Evolutionary conservation across 1,284 basidiomycete genomes (phyloP).

Genomic region (Sanghuangporus baumii): DNA sequence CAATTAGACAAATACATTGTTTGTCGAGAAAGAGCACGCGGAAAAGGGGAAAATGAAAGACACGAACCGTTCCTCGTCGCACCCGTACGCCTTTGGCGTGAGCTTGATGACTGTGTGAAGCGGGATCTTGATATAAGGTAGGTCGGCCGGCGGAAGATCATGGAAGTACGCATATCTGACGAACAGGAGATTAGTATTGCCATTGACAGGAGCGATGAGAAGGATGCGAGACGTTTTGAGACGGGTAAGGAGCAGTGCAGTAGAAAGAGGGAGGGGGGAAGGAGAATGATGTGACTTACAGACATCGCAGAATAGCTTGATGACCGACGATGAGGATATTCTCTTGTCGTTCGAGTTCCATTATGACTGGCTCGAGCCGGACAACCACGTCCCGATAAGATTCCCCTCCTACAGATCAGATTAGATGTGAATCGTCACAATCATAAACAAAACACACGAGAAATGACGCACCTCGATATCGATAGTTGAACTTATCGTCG

Average conservation of each 20-base stretch:
- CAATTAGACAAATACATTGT: no score
- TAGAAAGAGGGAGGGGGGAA: constrained; percentile 25
- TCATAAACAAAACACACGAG: no score
- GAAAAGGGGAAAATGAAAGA: not conserved
- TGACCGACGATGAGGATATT: constrained; percentile 98
- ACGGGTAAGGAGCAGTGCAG: constrained; percentile 79
- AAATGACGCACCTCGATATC: constrained; percentile 65
- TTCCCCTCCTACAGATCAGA: constrained; percentile 59
- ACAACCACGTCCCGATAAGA: constrained; percentile 96
- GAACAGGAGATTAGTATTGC: not conserved
- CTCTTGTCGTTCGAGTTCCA: constrained; percentile 97
- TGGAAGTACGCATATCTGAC: constrained; percentile 91
- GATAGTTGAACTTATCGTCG: constrained; percentile 99
- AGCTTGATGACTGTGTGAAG: constrained; percentile 97
- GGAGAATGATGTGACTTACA: not conserved
- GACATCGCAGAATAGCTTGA: constrained; percentile 45
- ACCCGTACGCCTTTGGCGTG: constrained; percentile 97
- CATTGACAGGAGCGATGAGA: not conserved
- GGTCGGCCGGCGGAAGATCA: constrained; percentile 85
- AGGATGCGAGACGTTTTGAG: constrained; percentile 45
- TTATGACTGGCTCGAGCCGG: constrained; percentile 95
- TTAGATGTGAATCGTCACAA: not conserved
- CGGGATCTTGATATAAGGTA: constrained; percentile 97
- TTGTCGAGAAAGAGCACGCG: not conserved
- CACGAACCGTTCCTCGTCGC: constrained; percentile 87